Percentiles rank a stretch among this genome's conserved stretches.
Conservation (phyloP, 1,284 basidiomycete species). For the Rhodotorula sp. region DNA sequence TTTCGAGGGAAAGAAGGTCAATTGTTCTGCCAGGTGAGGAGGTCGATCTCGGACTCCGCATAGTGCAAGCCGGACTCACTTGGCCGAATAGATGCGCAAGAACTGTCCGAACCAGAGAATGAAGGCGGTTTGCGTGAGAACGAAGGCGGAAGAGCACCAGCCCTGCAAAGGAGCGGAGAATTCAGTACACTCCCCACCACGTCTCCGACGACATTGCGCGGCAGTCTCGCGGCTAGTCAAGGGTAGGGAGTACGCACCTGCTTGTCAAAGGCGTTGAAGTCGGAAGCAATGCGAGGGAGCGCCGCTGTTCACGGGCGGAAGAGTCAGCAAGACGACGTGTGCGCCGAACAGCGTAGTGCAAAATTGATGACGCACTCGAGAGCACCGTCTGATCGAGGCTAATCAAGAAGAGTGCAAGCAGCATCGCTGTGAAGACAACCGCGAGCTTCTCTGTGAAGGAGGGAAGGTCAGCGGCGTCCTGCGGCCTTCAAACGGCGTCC, state of each 20-base stretch:
- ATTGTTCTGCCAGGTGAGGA: no score
- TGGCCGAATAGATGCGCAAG: constrained; percentile 46
- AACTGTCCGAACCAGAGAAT: constrained; percentile 52
- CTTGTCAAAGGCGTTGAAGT: constrained; percentile 53
- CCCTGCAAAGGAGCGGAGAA: constrained; percentile 40
- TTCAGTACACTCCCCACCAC: no score
- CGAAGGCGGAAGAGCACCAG: constrained; percentile 53
- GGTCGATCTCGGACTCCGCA: no score
- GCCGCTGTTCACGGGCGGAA: no score
- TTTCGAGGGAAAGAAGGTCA: not conserved
- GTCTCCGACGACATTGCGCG: no score
- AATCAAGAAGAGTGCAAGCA: constrained; percentile 32
- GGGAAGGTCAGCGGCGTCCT: not conserved
- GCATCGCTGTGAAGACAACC: constrained; percentile 38
- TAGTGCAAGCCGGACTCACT: constrained; percentile 49
- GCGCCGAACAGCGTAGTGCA: no score
- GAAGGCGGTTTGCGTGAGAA: constrained; percentile 51
- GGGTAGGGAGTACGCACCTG: constrained; percentile 33
- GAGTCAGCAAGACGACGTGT: no score
- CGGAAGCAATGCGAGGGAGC: constrained; percentile 50
- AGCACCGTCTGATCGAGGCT: constrained; percentile 7
- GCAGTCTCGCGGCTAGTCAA: no score
- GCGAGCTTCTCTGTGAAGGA: constrained; percentile 29
- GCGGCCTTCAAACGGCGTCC: no score
- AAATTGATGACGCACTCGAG: constrained; percentile 21